A percentile compares a stretch with the other conserved stretches of the same genome.
Conservation (phyloP, 805 yeast species). For the Candida khao-thaluensis region DNA sequence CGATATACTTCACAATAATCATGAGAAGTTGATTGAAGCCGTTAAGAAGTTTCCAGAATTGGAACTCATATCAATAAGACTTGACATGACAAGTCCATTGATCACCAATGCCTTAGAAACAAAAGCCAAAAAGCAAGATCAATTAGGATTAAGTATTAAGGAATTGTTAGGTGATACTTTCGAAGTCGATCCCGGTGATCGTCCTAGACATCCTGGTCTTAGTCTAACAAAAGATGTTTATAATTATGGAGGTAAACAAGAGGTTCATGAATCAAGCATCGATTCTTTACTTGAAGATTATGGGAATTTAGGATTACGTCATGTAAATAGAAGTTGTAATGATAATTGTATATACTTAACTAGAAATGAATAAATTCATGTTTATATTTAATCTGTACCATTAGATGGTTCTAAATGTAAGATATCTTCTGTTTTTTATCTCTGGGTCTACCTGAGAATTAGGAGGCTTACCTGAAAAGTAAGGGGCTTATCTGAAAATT, state of each 20-base stretch:
- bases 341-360: constrained; percentile 1
- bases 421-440: too few species aligned
- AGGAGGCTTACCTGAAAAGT: too few species aligned
- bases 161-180: not conserved
- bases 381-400: too few species aligned
- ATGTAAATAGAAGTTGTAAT: not conserved
- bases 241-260: not conserved
- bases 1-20: constrained; percentile 24
- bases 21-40: constrained; percentile 20
- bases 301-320: constrained; percentile 15
- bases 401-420: too few species aligned
- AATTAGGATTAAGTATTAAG: not conserved
- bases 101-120: constrained; percentile 5
- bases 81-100: constrained; percentile 6
- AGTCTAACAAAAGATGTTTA: constrained; percentile 1
- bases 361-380: too few species aligned
- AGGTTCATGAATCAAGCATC: constrained; percentile 3
- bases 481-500: too few species aligned
- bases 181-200: not conserved
- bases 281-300: constrained; percentile 20
- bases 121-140: not conserved
- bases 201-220: not conserved
- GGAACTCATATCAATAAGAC: constrained; percentile 12
- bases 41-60: constrained; percentile 8
- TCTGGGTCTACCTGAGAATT: too few species aligned